Base-by-base conservation (phyloP, 2,329 filamentous ascomycete species). In the Biscogniauxia mediterranea region DNA sequence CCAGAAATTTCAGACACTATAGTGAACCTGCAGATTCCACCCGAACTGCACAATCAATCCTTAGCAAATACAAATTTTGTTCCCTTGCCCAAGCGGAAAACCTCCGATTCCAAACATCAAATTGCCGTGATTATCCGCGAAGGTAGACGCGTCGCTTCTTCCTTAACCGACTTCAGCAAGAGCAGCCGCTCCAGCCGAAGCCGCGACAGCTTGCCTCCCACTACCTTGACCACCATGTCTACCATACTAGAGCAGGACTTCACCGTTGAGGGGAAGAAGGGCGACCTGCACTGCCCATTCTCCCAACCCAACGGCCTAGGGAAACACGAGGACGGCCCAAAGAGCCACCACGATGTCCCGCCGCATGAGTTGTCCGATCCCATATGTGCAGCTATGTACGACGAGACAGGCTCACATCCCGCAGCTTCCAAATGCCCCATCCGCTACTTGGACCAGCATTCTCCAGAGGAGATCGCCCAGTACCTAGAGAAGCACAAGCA, bases 401-500 rank as follows among this genome's bases (percentile, higher is more conserved):
- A 83, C 64, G 87, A 87, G 74, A 84, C 78, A 68, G 80, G 70
- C 73, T 87, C 80, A 69, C 85, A 79, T 73, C 80, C 73, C 67
- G 73, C 81, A 46, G 73, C 75, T 2, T 76, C 85, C 60, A 92
- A 92, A 72, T 98, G 94, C 75, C 94, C 94, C 2, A 98, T 98
- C 62, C 90, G 94, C 54, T 97, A 90, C 78, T 81, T 97, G 72
- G 90, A 97, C 75, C 89, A 96, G 74, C 93, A 97, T 73, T 93
- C 92, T 1, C 92, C 94, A 1, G 92, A 97, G 78, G 93, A 97
- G 73, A 89, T 98, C 64, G 94, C 94, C 15, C 87, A 90, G 71
- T 98, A 97, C 75, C 92, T 98, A 71, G 92, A 97, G 75, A 93
- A 89, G 57, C 93, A 97, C 79, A 97, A 97, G 75, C 93, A 98